phyloP scores from a whole-genome alignment of 306 rosid species.

The Biancaea sappan region DNA sequence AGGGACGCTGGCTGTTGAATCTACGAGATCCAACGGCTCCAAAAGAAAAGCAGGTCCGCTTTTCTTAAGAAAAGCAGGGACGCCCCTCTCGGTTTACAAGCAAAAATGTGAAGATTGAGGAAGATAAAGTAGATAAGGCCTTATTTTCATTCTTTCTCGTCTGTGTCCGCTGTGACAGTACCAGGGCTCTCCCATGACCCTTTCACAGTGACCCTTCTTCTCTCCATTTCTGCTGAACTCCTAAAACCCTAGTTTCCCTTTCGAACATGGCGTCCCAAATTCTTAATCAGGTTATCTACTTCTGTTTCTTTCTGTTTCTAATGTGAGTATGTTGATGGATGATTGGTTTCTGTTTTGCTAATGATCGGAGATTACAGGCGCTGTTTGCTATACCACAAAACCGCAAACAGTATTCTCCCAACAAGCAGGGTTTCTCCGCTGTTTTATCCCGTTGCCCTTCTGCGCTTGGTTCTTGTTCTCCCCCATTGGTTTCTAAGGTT shows the following conservation, averaged over 20 bases:
- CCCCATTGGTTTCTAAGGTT: constrained; percentile 44
- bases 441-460: constrained; percentile 41
- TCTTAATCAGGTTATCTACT: constrained; percentile 67
- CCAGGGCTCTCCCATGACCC: constrained; percentile 29
- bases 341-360: neutral
- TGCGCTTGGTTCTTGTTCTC: constrained; percentile 26
- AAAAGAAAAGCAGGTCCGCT: too few relatives aligned
- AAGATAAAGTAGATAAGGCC: constrained; percentile 39
- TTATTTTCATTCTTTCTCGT: neutral
- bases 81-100: too few relatives aligned
- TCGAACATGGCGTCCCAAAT: constrained; percentile 65
- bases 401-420: constrained; percentile 44
- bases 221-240: constrained; percentile 1
- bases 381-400: constrained; percentile 48
- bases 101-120: neutral
- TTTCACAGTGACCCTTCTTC: constrained; percentile 20
- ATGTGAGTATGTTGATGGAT: neutral
- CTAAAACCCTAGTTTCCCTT: constrained; percentile 25
- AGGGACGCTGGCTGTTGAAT: too few relatives aligned
- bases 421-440: constrained; percentile 46
- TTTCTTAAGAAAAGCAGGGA: too few relatives aligned
- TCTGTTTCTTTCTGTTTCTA: neutral
- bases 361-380: constrained; percentile 46
- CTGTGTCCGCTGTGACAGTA: too few relatives aligned
- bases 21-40: too few relatives aligned